Conservation (phyloP, 2,329 filamentous ascomycete genomes). For the Colletotrichum sp. region DNA sequence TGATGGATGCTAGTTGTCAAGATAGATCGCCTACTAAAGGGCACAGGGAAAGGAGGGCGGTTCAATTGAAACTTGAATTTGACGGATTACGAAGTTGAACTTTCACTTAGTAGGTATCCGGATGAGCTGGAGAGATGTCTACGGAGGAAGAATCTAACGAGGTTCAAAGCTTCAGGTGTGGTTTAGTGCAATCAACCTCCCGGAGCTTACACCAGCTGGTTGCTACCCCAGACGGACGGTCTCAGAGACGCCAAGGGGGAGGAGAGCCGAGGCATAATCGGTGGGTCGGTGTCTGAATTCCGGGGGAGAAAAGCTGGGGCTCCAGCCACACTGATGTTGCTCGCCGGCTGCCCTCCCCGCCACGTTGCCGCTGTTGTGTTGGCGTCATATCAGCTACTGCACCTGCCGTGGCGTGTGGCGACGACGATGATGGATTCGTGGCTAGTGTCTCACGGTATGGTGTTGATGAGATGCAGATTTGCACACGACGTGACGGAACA, state of each 20-base stretch:
- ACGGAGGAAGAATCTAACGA: background rate
- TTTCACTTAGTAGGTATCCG: background rate
- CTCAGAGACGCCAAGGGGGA: background rate
- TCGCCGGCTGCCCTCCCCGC: background rate
- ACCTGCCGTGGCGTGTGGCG: background rate
- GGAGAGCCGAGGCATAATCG: slow-evolving; percentile 13
- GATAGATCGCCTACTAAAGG: background rate
- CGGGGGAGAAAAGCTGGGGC: background rate
- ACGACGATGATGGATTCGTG: background rate
- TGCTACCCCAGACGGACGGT: slow-evolving; percentile 12
- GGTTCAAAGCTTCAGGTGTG: background rate
- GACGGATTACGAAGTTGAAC: fast-evolving
- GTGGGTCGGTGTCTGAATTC: slow-evolving; percentile 10
- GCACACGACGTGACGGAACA: background rate
- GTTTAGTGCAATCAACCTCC: background rate
- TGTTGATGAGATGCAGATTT: background rate
- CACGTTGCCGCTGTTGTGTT: background rate
- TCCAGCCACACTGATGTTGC: background rate
- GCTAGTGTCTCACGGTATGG: background rate
- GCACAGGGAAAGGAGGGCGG: background rate
- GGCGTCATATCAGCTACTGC: background rate
- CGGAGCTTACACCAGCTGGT: background rate
- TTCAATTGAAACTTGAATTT: background rate
- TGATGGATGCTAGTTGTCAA: slow-evolving; percentile 27
- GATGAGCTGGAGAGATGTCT: background rate